Base-by-base conservation (phyloP, 108 stramenopile species). In the Stephanodiscus triporus region DNA sequence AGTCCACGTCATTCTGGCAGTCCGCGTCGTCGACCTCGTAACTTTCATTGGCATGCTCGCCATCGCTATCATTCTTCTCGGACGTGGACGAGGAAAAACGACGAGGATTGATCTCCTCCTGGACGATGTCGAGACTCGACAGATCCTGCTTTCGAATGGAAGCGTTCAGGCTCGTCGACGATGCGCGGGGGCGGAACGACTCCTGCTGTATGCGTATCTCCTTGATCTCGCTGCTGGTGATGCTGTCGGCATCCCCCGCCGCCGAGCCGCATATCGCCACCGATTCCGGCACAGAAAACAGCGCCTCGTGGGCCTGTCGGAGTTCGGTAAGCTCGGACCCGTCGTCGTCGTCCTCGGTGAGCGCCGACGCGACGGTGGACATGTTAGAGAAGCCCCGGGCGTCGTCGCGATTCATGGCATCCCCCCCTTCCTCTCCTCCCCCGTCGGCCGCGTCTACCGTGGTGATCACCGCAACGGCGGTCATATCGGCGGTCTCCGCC, bases 321-420 rank as follows among this genome's bases (percentile, higher is more conserved):
- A 80, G 51, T 30, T 80, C 78, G 0, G 78, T 80, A n/a, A 73
- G 45, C 50, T 73, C 72, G n/a, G 63, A 64, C 23, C 43, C 48
- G 50, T 73, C 72, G 29, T 73, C 63, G 50, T 64, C 51, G 48
- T 73, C 60, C 19, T 16, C 37, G 22, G 51, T 43, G 4, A 73
- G 34, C 20, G 62, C 55, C 16, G 72, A 68, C 22, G 51, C 53
- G 27, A 30, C 40, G 34, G 53, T 0, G 34, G 19, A 50, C 57
- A 56, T 59, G 16, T 22, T 70, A 19, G 32, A 53, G 20, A 27
- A 26, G 13, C 27, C 36, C 32, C 13, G 27, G 30, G 42, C 9
- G 42, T 20, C 16, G 51, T 54, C 14, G 43, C 43, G 14, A 16
- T 45, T 3, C 43, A 0, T 0, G 14, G 29, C 22, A 19, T 14